These are phyloP conservation scores for Amaranthus hypochondriacus DNA, from an alignment of 148 eudicot genomes.

Conservation along the genomic window DNA sequence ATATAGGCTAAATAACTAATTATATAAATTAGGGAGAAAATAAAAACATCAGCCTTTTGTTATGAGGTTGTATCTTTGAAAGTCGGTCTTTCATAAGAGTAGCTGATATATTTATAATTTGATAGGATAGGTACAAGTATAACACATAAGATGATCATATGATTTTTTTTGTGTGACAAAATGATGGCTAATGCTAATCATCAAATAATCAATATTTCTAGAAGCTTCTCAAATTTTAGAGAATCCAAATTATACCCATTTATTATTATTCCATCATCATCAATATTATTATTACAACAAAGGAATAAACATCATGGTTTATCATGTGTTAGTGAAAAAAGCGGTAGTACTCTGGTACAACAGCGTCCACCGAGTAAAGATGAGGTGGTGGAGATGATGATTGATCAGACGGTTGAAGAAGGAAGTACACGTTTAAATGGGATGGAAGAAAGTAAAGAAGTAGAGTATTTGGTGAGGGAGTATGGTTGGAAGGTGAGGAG, in stretches of 20 bases:
- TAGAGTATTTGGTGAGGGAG: constrained; percentile 46
- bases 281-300: not conserved
- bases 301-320: constrained; percentile 1
- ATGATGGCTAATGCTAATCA: constrained; percentile 32
- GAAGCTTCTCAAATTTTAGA: constrained; percentile 9
- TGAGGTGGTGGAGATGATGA: constrained; percentile 10
- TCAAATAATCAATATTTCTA: constrained; percentile 22
- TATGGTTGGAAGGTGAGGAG: constrained; percentile 79
- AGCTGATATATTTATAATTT: too few species aligned
- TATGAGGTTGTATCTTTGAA: too few species aligned
- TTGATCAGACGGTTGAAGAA: constrained; percentile 30
- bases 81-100: too few species aligned
- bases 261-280: constrained; percentile 1
- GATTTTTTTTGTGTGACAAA: not conserved
- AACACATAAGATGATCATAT: not conserved
- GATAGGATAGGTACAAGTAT: too few species aligned
- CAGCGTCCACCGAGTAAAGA: constrained; percentile 18
- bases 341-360: constrained; percentile 26
- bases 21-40: too few species aligned
- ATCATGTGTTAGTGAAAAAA: constrained; percentile 1
- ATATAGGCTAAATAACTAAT: too few species aligned
- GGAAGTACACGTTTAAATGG: not conserved
- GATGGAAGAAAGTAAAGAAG: not conserved
- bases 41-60: too few species aligned
- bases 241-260: constrained; percentile 18